Conservation (phyloP, 768 basidiomycete genomes). For the Trametes gibbosa region DNA sequence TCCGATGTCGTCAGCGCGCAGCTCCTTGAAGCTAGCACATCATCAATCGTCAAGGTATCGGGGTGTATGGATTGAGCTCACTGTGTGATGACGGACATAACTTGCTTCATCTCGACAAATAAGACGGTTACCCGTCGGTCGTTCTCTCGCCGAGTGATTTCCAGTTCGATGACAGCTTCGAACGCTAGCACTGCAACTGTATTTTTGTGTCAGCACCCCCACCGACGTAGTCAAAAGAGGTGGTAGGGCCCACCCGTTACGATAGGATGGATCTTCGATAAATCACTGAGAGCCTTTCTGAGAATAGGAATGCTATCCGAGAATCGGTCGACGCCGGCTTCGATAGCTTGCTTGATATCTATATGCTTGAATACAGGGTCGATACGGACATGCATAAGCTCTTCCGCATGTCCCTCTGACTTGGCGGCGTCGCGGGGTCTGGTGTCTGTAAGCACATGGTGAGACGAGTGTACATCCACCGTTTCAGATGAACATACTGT, state of each 20-base stretch:
- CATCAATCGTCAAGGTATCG: not conserved
- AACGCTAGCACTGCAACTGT: slow-evolving; percentile 2
- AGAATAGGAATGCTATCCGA: slow-evolving; percentile 25
- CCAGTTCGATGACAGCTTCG: not conserved
- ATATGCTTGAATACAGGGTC: too few relatives aligned
- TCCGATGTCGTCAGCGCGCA: slow-evolving; percentile 13
- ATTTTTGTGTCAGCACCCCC: not conserved
- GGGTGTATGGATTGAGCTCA: too few relatives aligned
- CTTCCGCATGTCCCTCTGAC: too few relatives aligned
- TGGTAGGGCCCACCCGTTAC: slow-evolving; percentile 21
- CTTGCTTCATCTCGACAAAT: slow-evolving; percentile 40
- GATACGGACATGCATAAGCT: too few relatives aligned
- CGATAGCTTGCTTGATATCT: slow-evolving; percentile 9
- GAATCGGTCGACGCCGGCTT: slow-evolving; percentile 18
- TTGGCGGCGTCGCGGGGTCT: too few relatives aligned
- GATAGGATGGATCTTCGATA: slow-evolving; percentile 27
- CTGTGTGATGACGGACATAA: slow-evolving; percentile 47
- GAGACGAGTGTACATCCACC: too few relatives aligned
- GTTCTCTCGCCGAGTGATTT: not conserved
- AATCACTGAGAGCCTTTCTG: slow-evolving; percentile 27
- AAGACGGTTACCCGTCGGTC: not conserved
- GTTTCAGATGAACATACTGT: too few relatives aligned
- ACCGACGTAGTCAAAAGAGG: too few relatives aligned
- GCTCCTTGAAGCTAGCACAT: not conserved
- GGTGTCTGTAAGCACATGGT: too few relatives aligned